A percentile compares a stretch with the other conserved stretches of the same genome.
These are phyloP conservation scores for Chrysanthemum seticuspe DNA, from an alignment of 129 eudicot species.

Conservation along the genomic window DNA sequence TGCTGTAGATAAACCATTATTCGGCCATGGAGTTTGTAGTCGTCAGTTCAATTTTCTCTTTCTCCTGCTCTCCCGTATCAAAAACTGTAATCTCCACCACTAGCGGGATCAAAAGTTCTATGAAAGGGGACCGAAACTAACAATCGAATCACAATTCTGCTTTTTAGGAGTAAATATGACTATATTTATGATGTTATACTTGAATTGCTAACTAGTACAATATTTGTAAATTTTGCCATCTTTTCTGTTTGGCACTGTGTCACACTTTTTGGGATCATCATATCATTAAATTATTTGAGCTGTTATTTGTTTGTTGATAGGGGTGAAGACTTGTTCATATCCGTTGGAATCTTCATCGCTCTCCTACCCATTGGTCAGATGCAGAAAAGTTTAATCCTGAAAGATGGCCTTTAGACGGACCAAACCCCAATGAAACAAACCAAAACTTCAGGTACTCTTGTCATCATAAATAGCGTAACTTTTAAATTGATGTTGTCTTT, in stretches of 20 bases:
- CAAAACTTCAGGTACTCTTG: constrained; percentile 75
- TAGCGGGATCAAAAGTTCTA: not conserved
- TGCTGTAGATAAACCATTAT: no score
- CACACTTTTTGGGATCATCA: not conserved
- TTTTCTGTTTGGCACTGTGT: no score
- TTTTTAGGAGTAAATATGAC: not conserved
- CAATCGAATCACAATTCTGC: no score
- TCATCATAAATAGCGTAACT: not conserved
- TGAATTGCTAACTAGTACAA: not conserved
- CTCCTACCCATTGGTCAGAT: constrained; percentile 79
- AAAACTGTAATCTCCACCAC: not conserved
- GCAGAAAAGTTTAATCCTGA: constrained; percentile 91
- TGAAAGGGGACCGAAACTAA: no score
- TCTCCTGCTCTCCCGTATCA: not conserved
- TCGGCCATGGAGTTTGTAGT: no score
- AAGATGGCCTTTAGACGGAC: constrained; percentile 98
- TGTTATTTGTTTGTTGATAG: constrained; percentile 42
- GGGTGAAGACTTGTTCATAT: constrained; percentile 88
- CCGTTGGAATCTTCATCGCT: constrained; percentile 97
- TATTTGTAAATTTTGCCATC: not conserved
- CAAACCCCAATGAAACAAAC: constrained; percentile 90
- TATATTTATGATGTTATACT: not conserved
- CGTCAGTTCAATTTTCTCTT: not conserved
- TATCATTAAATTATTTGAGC: not conserved
- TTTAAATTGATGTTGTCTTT: not conserved